Conservation (phyloP, 2,329 filamentous ascomycete species). For the Cladophialophora immunda region DNA sequence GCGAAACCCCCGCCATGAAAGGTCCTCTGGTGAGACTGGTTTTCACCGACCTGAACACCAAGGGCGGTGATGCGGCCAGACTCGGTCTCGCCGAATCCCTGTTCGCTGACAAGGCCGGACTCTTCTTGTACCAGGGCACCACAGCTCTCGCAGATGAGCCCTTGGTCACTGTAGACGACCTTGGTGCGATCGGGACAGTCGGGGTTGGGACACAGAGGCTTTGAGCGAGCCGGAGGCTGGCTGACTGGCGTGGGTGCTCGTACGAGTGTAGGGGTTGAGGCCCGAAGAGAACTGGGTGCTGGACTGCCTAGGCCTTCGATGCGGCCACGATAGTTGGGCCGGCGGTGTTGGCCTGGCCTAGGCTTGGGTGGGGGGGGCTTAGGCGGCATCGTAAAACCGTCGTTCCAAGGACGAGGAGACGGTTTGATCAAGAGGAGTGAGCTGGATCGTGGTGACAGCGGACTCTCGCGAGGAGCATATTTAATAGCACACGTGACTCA, state of each 20-base stretch:
- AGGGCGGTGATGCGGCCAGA: constrained; percentile 89
- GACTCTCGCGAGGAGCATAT: constrained; percentile 18
- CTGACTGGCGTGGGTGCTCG: constrained; percentile 30
- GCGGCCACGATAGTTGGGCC: constrained; percentile 29
- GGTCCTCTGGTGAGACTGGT: constrained; percentile 77
- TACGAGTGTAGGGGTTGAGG: constrained; percentile 27
- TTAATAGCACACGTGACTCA: constrained; percentile 29
- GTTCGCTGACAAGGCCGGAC: constrained; percentile 90
- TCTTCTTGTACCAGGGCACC: constrained; percentile 80
- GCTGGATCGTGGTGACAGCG: not conserved
- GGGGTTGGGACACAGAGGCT: constrained; percentile 55
- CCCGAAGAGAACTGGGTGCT: constrained; percentile 29
- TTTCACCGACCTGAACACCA: constrained; percentile 85
- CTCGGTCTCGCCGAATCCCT: constrained; percentile 87
- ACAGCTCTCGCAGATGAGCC: constrained; percentile 78
- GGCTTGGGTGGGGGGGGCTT: constrained; percentile 32
- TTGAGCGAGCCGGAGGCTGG: constrained; percentile 46
- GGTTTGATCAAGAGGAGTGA: constrained; percentile 2
- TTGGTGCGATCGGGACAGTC: constrained; percentile 39
- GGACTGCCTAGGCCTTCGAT: constrained; percentile 36
- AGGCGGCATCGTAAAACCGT: constrained; percentile 18
- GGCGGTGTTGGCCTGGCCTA: constrained; percentile 27
- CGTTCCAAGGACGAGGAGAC: not conserved
- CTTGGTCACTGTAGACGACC: constrained; percentile 56
- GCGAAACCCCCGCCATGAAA: constrained; percentile 58